Conservation (phyloP, 306 rosid species). For the Casuarina cunninghamiana region DNA sequence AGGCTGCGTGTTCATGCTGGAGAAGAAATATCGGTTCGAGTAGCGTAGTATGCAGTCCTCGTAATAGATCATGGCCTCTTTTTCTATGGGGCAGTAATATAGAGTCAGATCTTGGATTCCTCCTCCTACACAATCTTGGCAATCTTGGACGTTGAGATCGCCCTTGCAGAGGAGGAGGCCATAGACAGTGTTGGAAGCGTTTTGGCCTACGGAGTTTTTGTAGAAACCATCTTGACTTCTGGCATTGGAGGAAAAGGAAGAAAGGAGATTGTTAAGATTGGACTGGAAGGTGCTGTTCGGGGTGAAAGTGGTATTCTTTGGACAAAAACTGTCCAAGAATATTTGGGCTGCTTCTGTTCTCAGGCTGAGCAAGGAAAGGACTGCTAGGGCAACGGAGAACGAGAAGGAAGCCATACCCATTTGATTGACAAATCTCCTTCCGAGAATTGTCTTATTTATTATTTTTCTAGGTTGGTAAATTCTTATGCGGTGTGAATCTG, state of each 20-base stretch:
- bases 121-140: conserved; percentile 41
- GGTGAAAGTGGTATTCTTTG: conserved; percentile 21
- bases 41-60: conserved; percentile 47
- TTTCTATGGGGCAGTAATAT: conserved; percentile 18
- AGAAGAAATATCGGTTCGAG: conserved; percentile 32
- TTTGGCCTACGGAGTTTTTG: conserved; percentile 5
- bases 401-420: neutral
- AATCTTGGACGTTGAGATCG: conserved; percentile 32
- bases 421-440: no score
- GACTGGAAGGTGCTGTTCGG: conserved; percentile 34
- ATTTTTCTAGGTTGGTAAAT: no score
- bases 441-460: no score
- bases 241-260: conserved; percentile 31
- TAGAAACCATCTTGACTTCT: conserved; percentile 14
- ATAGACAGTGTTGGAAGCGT: conserved; percentile 1
- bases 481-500: no score
- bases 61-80: conserved; percentile 49
- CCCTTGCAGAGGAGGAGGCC: conserved; percentile 42
- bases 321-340: neutral
- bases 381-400: neutral
- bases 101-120: conserved; percentile 28
- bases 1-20: neutral
- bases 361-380: neutral
- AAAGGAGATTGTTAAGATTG: conserved; percentile 28
- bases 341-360: neutral